Base-by-base conservation (phyloP, 1,284 basidiomycete species). In the Mycena citricolor region DNA sequence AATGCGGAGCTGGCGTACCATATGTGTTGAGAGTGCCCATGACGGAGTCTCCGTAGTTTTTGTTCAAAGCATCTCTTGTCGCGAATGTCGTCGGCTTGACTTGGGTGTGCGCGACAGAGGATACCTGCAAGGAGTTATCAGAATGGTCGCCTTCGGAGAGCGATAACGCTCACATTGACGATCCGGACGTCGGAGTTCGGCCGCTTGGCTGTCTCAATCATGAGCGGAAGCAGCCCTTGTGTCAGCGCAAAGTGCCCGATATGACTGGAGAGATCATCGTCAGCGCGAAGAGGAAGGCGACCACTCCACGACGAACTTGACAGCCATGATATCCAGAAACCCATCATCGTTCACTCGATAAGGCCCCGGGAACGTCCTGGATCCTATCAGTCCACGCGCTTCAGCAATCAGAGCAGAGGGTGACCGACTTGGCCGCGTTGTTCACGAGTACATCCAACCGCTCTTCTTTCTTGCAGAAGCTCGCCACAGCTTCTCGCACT, bases 231-330 rank as follows among this genome's bases (percentile, higher is more conserved):
- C 3, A 67, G 59, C 4, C 54, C 47, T n/a, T 53, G 49, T 5
- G 61, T 64, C 44, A 66, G 55, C n/a, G 60, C 54, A 37, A 62
- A 63, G 1, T 58, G 62, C 14, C 58, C 55, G 29, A 67, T 54
- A 43, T 64, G 59, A 44, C 63, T 66, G 42, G 8, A 26, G 16
- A 25, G 14, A 22, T 32, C 19, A 42, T 16, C 19, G 29, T 32
- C 6, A 31, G 32, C 19, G 22, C 16, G 2, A 32, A n/a, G 19
- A 20, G 16, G 13, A 13, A 21, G 11, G 14, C 22, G 3, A 8
- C 12, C 8, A 5, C 3, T 11, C 13, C 14, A 20, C 10, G 13
- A 40, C 59, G 28, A 21, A 62, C 62, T 64, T 62, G 23, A 48
- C 51, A 11, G 54, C 52, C 49, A 62, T 56, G 19, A 58, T 56